A percentile compares a stretch with the other conserved stretches of the same genome.
These are phyloP conservation scores for Clavispora carvajalis DNA, from an alignment of 805 yeast genomes.

Conservation along the genomic window DNA sequence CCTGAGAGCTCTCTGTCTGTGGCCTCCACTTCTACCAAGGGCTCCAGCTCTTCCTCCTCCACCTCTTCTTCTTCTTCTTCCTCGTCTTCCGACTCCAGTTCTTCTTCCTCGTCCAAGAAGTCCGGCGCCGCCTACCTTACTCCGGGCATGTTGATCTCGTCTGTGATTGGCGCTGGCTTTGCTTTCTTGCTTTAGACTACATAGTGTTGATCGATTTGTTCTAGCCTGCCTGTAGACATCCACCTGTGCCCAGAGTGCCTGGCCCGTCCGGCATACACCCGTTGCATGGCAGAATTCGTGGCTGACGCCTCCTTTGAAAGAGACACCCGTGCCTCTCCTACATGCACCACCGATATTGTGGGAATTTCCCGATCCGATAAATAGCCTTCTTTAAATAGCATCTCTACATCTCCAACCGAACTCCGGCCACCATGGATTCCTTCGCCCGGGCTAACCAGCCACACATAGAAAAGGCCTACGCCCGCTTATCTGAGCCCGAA, in stretches of 20 bases:
- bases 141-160: constrained; percentile 18
- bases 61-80: constrained; percentile 14
- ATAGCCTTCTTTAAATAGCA: constrained; percentile 9
- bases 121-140: constrained; percentile 16
- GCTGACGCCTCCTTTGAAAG: too few species aligned
- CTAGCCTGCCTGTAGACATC: too few species aligned
- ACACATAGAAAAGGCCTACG: constrained; percentile 49
- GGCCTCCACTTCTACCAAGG: constrained; percentile 11
- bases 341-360: constrained; percentile 2
- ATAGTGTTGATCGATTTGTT: neutral
- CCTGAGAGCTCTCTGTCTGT: constrained; percentile 22
- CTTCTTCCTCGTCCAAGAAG: constrained; percentile 15
- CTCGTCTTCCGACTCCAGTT: constrained; percentile 15
- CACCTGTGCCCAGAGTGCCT: too few species aligned
- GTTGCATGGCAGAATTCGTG: neutral
- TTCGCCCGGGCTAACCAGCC: constrained; percentile 46
- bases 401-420: neutral
- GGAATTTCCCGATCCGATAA: constrained; percentile 11
- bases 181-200: constrained; percentile 22
- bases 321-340: neutral
- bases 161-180: constrained; percentile 22
- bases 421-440: constrained; percentile 5
- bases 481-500: constrained; percentile 28
- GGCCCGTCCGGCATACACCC: too few species aligned
- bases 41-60: constrained; percentile 14